Percentiles rank a stretch among this genome's conserved stretches.
These are phyloP conservation scores for Tolypocladium ophioglossoides DNA, from an alignment of 2,329 filamentous ascomycete species.

Conservation along the genomic window DNA sequence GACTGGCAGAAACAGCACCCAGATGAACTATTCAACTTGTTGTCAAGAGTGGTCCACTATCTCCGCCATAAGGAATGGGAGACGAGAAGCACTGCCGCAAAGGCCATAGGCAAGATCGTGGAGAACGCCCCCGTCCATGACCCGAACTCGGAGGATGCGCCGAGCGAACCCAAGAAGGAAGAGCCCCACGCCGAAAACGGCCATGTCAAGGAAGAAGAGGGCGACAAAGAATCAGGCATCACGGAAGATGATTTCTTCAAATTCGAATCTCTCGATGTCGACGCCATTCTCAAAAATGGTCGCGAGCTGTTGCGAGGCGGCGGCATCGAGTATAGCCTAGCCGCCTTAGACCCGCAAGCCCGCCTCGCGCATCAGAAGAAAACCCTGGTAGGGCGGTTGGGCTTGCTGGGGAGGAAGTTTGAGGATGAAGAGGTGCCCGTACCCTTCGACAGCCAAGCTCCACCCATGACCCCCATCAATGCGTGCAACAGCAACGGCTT, in stretches of 20 bases:
- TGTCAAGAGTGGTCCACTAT: conserved; percentile 91
- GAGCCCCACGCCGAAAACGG: conserved; percentile 22
- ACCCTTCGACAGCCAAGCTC: conserved; percentile 36
- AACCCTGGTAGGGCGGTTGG: conserved; percentile 70
- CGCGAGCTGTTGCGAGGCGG: conserved; percentile 77
- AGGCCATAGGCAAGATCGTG: conserved; percentile 88
- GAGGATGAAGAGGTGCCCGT: conserved; percentile 68
- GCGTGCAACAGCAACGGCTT: conserved; percentile 21
- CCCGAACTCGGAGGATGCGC: conserved; percentile 66
- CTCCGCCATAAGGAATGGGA: conserved; percentile 95
- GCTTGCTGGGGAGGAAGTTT: conserved; percentile 72
- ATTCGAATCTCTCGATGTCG: conserved; percentile 66
- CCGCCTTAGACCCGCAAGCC: conserved; percentile 68
- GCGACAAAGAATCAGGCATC: conserved; percentile 32
- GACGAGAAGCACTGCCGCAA: conserved; percentile 84
- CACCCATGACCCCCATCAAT: conserved; percentile 35
- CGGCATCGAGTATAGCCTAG: conserved; percentile 75
- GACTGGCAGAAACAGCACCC: conserved; percentile 98
- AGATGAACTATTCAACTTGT: conserved; percentile 91
- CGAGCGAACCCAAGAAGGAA: conserved; percentile 29
- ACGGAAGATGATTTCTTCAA: conserved; percentile 53
- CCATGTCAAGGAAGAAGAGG: conserved; percentile 51
- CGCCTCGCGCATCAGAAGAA: conserved; percentile 84
- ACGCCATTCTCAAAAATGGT: conserved; percentile 70
- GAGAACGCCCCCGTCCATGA: conserved; percentile 82